Percentiles rank a stretch among this genome's conserved stretches.
Conservation (phyloP, 805 yeast genomes). For the Torulaspora maleeae region DNA sequence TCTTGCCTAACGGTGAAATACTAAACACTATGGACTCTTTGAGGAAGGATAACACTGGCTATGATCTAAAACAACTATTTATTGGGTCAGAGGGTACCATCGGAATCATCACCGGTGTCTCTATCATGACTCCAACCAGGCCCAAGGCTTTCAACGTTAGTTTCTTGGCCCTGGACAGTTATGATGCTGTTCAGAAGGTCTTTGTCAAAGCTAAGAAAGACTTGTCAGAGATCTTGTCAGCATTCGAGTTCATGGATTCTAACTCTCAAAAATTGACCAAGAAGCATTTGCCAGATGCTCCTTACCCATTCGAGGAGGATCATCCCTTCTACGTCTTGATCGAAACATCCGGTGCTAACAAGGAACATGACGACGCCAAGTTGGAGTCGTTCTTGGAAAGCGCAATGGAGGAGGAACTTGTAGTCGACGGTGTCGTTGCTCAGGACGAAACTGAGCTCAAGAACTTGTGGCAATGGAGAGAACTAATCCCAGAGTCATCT, state of each 20-base stretch:
- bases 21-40: constrained; percentile 75
- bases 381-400: constrained; percentile 77
- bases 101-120: constrained; percentile 86
- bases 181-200: constrained; percentile 77
- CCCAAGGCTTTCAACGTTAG: constrained; percentile 86
- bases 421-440: constrained; percentile 92
- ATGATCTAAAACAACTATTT: constrained; percentile 84
- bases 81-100: constrained; percentile 93
- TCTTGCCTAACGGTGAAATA: constrained; percentile 84
- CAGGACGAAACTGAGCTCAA: constrained; percentile 86
- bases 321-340: constrained; percentile 88
- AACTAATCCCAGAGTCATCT: constrained; percentile 84
- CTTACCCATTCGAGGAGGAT: constrained; percentile 75
- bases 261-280: constrained; percentile 62
- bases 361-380: constrained; percentile 89
- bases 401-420: constrained; percentile 78
- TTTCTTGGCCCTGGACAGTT: constrained; percentile 73
- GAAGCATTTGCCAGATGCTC: constrained; percentile 48
- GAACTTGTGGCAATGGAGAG: constrained; percentile 94
- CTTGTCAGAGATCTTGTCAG: constrained; percentile 79
- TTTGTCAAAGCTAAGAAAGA: constrained; percentile 75
- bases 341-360: constrained; percentile 94
- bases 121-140: constrained; percentile 83
- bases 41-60: constrained; percentile 93
- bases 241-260: constrained; percentile 90